Evolutionary conservation across 352 stramenopile species (phyloP).

Genomic region (Globisporangium viniferum): DNA sequence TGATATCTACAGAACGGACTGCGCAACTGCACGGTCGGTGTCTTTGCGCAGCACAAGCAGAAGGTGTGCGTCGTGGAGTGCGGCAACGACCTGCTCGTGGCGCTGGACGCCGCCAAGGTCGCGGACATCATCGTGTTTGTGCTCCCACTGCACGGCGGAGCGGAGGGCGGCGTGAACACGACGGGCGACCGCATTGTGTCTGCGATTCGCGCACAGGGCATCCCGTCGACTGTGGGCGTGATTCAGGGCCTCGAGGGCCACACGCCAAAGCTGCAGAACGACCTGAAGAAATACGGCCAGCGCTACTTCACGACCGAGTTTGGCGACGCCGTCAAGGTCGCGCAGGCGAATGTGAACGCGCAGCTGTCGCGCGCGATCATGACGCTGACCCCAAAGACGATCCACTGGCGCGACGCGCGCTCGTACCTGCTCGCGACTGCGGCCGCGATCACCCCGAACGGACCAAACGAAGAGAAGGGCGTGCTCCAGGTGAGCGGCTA

Average conservation of each 20-base stretch:
- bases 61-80: slow-evolving; percentile 86
- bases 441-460: slow-evolving; percentile 62
- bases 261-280: slow-evolving; percentile 60
- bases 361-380: slow-evolving; percentile 82
- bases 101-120: slow-evolving; percentile 85
- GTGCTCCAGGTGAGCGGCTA: slow-evolving; percentile 93
- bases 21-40: slow-evolving; percentile 63
- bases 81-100: slow-evolving; percentile 74
- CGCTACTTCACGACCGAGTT: slow-evolving; percentile 91
- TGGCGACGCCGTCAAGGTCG: slow-evolving; percentile 76
- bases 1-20: slow-evolving; percentile 26
- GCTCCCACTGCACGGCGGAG: slow-evolving; percentile 70
- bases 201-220: slow-evolving; percentile 90
- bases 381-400: slow-evolving; percentile 75
- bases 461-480: slow-evolving; percentile 40
- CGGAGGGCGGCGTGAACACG: slow-evolving; percentile 83
- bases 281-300: slow-evolving; percentile 82
- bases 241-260: slow-evolving; percentile 82
- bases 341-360: slow-evolving; percentile 68
- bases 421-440: slow-evolving; percentile 85
- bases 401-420: slow-evolving; percentile 87
- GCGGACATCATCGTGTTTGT: slow-evolving; percentile 82
- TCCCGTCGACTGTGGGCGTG: slow-evolving; percentile 85
- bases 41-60: slow-evolving; percentile 85
- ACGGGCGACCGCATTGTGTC: slow-evolving; percentile 88